Conservation (phyloP, 1,284 basidiomycete species). For the Trichosporon ovoides region DNA sequence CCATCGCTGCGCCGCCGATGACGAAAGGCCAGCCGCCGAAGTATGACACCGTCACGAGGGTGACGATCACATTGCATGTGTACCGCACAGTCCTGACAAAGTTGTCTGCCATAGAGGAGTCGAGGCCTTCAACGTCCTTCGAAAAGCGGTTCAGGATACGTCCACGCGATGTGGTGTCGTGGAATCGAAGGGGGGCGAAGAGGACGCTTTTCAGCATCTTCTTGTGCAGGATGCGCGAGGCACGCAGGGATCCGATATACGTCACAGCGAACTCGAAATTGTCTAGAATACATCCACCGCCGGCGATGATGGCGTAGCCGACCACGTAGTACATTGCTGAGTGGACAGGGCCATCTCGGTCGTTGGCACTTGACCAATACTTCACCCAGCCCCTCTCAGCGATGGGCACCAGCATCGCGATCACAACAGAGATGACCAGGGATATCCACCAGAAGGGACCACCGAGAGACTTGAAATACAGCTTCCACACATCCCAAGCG, state of each 20-base stretch:
- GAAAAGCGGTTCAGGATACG: slow-evolving; percentile 83
- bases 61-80: slow-evolving; percentile 44
- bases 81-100: slow-evolving; percentile 63
- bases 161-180: slow-evolving; percentile 84
- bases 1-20: slow-evolving; percentile 58
- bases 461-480: slow-evolving; percentile 58
- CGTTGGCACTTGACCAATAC: slow-evolving; percentile 44
- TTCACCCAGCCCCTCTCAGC: slow-evolving; percentile 77
- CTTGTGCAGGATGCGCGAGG: slow-evolving; percentile 63
- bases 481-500: slow-evolving; percentile 68
- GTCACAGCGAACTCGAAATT: slow-evolving; percentile 44
- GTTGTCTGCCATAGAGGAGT: slow-evolving; percentile 78
- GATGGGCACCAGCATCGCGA: slow-evolving; percentile 69
- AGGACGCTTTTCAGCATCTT: slow-evolving; percentile 75
- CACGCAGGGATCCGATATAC: slow-evolving; percentile 62
- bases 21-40: slow-evolving; percentile 74
- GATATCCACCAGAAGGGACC: slow-evolving; percentile 57
- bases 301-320: slow-evolving; percentile 60
- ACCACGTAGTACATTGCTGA: slow-evolving; percentile 68
- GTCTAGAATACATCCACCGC: slow-evolving; percentile 37
- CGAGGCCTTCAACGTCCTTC: slow-evolving; percentile 89
- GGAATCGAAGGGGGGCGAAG: slow-evolving; percentile 87
- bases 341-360: slow-evolving; percentile 40
- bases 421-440: slow-evolving; percentile 58
- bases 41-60: slow-evolving; percentile 60